phyloP scores from a whole-genome alignment of 441 rosid genomes.

The Flueggea neowawraea region DNA sequence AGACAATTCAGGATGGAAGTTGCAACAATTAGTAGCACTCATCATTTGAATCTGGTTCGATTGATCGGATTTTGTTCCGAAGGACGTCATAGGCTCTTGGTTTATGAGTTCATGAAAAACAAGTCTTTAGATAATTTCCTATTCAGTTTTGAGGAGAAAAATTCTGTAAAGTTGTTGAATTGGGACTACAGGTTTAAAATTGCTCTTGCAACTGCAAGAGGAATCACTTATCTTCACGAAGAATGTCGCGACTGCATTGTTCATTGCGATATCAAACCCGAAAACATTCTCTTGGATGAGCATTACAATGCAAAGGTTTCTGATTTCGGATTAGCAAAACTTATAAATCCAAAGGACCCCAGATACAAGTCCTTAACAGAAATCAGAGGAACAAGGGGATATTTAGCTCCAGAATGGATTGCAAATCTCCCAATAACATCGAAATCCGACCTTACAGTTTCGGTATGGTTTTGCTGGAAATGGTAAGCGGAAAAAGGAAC shows the following conservation, averaged over 20 bases:
- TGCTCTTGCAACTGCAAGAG: constrained; percentile 64
- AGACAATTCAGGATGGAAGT: constrained; percentile 78
- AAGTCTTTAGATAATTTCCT: constrained; percentile 65
- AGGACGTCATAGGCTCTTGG: constrained; percentile 72
- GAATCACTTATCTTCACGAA: constrained; percentile 62
- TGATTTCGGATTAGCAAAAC: constrained; percentile 68
- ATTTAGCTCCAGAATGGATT: constrained; percentile 69
- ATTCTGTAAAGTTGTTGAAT: constrained; percentile 32
- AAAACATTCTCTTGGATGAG: constrained; percentile 65
- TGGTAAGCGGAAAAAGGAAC: constrained; percentile 55
- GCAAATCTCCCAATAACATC: constrained; percentile 63
- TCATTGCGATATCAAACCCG: constrained; percentile 69
- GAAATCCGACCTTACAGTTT: constrained; percentile 59
- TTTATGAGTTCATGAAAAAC: constrained; percentile 70
- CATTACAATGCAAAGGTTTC: constrained; percentile 52
- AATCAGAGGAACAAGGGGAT: constrained; percentile 61
- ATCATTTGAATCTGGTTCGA: constrained; percentile 74
- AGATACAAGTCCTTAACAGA: constrained; percentile 38
- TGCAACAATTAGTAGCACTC: constrained; percentile 77
- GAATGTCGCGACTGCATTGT: constrained; percentile 66
- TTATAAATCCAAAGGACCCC: constrained; percentile 42
- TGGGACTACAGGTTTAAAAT: constrained; percentile 45
- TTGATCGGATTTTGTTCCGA: constrained; percentile 72
- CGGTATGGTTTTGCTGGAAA: constrained; percentile 63
- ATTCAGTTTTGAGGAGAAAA: constrained; percentile 27